These are phyloP conservation scores for Cordyceps tenuipes DNA, from an alignment of 2,329 filamentous ascomycete genomes.

Conservation along the genomic window DNA sequence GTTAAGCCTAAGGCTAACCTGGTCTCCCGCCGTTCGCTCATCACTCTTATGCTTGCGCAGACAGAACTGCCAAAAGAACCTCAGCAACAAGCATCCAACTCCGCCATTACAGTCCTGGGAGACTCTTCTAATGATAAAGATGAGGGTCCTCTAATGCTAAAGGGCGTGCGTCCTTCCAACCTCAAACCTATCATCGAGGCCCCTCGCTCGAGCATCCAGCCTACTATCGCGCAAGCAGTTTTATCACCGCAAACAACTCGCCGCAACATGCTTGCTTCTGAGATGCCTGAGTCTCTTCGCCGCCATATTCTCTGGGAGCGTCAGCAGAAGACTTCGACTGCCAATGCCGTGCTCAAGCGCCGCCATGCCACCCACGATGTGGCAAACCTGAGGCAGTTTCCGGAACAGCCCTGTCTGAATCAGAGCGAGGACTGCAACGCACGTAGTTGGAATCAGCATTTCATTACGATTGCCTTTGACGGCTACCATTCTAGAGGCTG, in stretches of 20 bases:
- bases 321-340: constrained; percentile 84
- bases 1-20: constrained; percentile 83
- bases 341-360: constrained; percentile 76
- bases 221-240: constrained; percentile 68
- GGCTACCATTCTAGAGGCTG: constrained; percentile 36
- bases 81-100: constrained; percentile 59
- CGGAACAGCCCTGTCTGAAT: constrained; percentile 42
- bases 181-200: too few species aligned
- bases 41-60: constrained; percentile 71
- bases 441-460: constrained; percentile 78
- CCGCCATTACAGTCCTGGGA: constrained; percentile 48
- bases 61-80: constrained; percentile 61
- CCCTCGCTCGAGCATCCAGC: constrained; percentile 28
- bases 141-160: too few species aligned
- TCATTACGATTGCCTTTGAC: constrained; percentile 60
- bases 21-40: constrained; percentile 74
- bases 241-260: constrained; percentile 62
- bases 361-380: constrained; percentile 44
- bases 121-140: constrained; percentile 46
- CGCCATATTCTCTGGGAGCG: constrained; percentile 91
- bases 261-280: not conserved
- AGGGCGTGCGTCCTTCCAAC: too few species aligned
- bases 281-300: constrained; percentile 77
- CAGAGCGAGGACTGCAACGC: constrained; percentile 55
- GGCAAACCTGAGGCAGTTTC: constrained; percentile 50